Percentiles rank a stretch among this genome's conserved stretches.
Conservation (phyloP, 257 asterid genomes). For the Phtheirospermum japonicum region DNA sequence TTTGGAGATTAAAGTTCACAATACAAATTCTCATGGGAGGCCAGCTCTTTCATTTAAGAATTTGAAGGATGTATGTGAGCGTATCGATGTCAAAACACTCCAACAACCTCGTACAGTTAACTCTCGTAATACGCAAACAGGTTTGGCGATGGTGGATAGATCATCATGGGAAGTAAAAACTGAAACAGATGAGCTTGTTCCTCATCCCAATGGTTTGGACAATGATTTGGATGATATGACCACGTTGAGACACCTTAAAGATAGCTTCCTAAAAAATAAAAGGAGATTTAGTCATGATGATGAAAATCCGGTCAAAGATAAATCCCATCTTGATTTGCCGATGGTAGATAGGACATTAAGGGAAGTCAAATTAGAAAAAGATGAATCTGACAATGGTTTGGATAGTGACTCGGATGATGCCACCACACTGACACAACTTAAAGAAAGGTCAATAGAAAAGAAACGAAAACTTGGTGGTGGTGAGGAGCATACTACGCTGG, state of each 20-base stretch:
- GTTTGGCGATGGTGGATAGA: slow-evolving; percentile 33
- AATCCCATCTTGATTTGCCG: slow-evolving; percentile 22
- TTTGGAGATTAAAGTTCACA: slow-evolving; percentile 32
- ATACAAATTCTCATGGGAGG: slow-evolving; percentile 38
- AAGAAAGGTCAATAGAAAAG: slow-evolving; percentile 36
- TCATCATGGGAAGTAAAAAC: slow-evolving; percentile 22
- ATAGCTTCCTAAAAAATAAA: slow-evolving; percentile 43
- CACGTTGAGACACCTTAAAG: slow-evolving; percentile 49
- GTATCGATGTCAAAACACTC: slow-evolving; percentile 28
- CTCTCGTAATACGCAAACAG: background rate
- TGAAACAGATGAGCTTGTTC: slow-evolving; percentile 21
- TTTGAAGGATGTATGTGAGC: slow-evolving; percentile 32
- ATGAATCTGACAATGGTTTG: slow-evolving; percentile 24
- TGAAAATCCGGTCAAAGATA: slow-evolving; percentile 33
- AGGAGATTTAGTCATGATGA: slow-evolving; percentile 31
- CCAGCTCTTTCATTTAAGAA: slow-evolving; percentile 36
- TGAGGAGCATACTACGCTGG: slow-evolving; percentile 25
- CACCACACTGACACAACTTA: slow-evolving; percentile 52
- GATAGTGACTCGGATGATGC: slow-evolving; percentile 32
- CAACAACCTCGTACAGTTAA: background rate
- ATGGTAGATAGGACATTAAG: slow-evolving; percentile 34
- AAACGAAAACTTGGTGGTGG: slow-evolving; percentile 36
- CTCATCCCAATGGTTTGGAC: slow-evolving; percentile 14
- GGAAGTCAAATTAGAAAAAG: slow-evolving; percentile 25
- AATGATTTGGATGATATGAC: slow-evolving; percentile 35